Base-by-base conservation (phyloP, 805 yeast genomes). In the Teunomyces tritomae region DNA sequence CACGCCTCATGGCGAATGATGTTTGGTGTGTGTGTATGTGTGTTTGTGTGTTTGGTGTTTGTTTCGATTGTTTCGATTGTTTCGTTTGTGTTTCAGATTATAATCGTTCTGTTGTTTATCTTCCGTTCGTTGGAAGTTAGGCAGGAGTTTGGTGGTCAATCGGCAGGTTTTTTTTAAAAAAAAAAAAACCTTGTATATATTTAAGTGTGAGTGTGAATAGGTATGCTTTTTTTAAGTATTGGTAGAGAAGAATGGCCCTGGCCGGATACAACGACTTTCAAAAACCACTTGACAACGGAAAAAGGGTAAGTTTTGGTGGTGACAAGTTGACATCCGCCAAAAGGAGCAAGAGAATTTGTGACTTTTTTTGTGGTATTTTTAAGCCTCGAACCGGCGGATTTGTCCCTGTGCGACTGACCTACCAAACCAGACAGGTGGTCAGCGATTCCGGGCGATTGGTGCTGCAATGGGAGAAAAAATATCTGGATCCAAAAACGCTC, bases 1-100 rank as follows among this genome's bases (percentile, higher is more conserved):
- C 82, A 54, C 70, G 72, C 61, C 80, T 71, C 83, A 78, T 78
- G 42, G 36, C 28, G 41, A 45, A n/a, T 36, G 35, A 14, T n/a
- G 26, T 11, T 11, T 16, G 1, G n/a, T 20, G 8, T 35, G n/a
- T 35, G 26, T n/a, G 10, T 17, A 6, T 16, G 39, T 20, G 27
- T 14, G 20, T 13, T 5, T 16, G 37, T 5, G 13, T 8, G 20
- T 17, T 13, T 13, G 11, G 33, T 29, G 33, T 30, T 13, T 3
- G 16, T 30, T 16, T 16, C 3, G 17, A 3, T 16, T n/a, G n/a
- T n/a, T n/a, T n/a, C n/a, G n/a, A n/a, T 16, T 30, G 34, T 30
- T 13, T 29, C 11, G 32, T 9, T 6, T 29, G n/a, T 29, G 11
- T 29, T 20, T 20, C 24, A 20, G 24, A 20, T 20, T 20, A 20